These are phyloP conservation scores for Ensete glaucum DNA, from an alignment of 176 grass and related monocot genomes.

Conservation along the genomic window DNA sequence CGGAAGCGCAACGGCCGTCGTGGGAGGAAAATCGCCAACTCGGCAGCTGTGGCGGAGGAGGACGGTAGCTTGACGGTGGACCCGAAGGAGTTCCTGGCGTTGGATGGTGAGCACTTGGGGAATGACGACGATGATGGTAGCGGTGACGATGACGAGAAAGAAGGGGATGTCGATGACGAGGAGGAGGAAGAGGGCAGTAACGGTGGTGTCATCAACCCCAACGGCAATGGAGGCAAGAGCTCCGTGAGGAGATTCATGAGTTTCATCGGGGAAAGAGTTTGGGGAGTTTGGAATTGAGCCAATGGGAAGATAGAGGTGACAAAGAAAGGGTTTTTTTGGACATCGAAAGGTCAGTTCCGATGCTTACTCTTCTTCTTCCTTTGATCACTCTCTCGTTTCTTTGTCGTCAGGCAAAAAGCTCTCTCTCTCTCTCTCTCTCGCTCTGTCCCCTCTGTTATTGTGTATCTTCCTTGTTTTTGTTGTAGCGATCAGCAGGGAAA, in stretches of 20 bases:
- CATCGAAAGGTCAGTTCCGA: not conserved
- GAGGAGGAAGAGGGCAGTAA: not conserved
- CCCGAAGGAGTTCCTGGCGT: not conserved
- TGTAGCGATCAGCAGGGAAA: not conserved
- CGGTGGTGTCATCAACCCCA: no score
- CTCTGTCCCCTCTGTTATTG: not conserved
- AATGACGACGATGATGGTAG: slow-evolving; percentile 4
- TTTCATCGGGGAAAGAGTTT: slow-evolving; percentile 77
- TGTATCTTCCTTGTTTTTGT: not conserved
- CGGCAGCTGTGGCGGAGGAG: slow-evolving; percentile 16
- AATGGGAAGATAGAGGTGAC: not conserved
- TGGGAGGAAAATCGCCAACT: slow-evolving; percentile 1
- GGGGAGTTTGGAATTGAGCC: slow-evolving; percentile 44
- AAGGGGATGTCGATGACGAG: slow-evolving; percentile 13
- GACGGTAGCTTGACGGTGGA: not conserved
- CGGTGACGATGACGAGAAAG: not conserved
- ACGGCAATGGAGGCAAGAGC: slow-evolving; percentile 34
- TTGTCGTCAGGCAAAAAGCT: not conserved
- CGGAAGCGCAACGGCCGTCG: slow-evolving; percentile 6
- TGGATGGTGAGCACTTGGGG: not conserved
- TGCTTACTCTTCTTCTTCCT: not conserved
- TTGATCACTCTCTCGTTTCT: not conserved
- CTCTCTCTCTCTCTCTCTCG: not conserved
- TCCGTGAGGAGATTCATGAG: slow-evolving; percentile 51
- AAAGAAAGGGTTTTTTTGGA: not conserved